Evolutionary conservation across 78 protist species (phyloP).

Genomic region (Ministeria vibrans): DNA sequence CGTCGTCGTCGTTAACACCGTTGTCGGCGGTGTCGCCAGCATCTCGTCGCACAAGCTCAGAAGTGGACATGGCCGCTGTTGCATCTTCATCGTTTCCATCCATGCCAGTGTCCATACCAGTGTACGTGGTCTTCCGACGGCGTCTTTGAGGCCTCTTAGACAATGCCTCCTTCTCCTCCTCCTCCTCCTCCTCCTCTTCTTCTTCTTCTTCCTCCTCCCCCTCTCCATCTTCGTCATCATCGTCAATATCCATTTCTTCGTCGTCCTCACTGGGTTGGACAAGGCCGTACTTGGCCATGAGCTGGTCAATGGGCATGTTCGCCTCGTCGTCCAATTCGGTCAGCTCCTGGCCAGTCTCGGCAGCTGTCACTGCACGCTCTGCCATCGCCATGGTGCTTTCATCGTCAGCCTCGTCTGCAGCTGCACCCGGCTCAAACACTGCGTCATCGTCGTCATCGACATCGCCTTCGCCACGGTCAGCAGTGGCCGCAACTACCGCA

Average conservation of each 20-base stretch:
- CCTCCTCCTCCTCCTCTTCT: conserved; percentile 13
- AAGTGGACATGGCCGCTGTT: background rate
- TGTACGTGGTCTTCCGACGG: conserved; percentile 17
- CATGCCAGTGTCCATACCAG: background rate
- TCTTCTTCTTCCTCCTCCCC: conserved; percentile 17
- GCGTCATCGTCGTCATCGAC: background rate
- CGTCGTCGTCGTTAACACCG: background rate
- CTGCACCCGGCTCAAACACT: background rate
- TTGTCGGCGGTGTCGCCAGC: too few species aligned
- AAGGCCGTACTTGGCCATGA: background rate
- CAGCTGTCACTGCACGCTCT: background rate
- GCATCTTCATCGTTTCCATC: conserved; percentile 29
- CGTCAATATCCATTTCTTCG: conserved; percentile 26
- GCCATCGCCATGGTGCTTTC: background rate
- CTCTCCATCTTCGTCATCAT: conserved; percentile 11
- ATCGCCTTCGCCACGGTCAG: background rate
- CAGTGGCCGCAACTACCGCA: too few species aligned
- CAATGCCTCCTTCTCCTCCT: conserved; percentile 8
- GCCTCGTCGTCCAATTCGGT: background rate
- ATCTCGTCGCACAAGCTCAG: too few species aligned
- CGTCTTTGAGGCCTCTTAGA: background rate
- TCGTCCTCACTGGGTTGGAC: background rate
- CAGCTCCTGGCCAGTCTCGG: too few species aligned
- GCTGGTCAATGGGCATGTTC: conserved; percentile 12
- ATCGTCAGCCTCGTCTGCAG: background rate